Conservation (phyloP, 495 filamentous ascomycete genomes). For the Penicillium alfredii region DNA sequence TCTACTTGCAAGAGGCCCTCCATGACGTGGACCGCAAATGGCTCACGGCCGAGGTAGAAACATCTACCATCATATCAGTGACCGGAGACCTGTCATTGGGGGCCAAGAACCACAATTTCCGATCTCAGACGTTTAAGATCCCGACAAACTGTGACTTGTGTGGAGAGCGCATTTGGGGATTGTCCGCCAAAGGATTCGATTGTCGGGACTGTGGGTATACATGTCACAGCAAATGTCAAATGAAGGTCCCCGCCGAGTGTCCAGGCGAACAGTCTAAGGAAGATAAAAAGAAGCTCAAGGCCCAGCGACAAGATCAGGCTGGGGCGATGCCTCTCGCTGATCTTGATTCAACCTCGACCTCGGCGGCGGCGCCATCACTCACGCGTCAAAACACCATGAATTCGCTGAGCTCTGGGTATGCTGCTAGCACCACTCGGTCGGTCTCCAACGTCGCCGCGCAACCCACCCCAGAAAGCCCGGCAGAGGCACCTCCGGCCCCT, state of each 20-base stretch:
- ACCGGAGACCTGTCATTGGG: slow-evolving; percentile 90
- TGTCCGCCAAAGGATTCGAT: slow-evolving; percentile 92
- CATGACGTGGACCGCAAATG: slow-evolving; percentile 83
- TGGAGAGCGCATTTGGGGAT: slow-evolving; percentile 91
- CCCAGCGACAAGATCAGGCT: slow-evolving; percentile 72
- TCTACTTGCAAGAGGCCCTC: slow-evolving; percentile 73
- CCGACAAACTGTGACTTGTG: slow-evolving; percentile 97
- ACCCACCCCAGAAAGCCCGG: slow-evolving; percentile 22
- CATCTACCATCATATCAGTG: slow-evolving; percentile 72
- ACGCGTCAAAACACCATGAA: slow-evolving; percentile 88
- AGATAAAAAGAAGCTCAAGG: slow-evolving; percentile 87
- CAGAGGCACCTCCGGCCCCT: slow-evolving; percentile 31
- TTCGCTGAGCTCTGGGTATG: slow-evolving; percentile 84
- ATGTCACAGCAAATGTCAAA: slow-evolving; percentile 96
- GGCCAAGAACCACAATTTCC: slow-evolving; percentile 92
- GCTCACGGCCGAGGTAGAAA: slow-evolving; percentile 85
- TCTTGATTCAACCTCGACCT: slow-evolving; percentile 31
- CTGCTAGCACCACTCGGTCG: slow-evolving; percentile 69
- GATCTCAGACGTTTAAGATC: slow-evolving; percentile 95
- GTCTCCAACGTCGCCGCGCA: slow-evolving; percentile 52
- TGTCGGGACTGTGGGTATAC: slow-evolving; percentile 96
- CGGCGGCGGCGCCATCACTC: slow-evolving; percentile 46
- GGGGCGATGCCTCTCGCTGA: slow-evolving; percentile 45
- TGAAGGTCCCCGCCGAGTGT: slow-evolving; percentile 95
- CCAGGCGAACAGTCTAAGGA: slow-evolving; percentile 92